These are phyloP conservation scores for Corymbia citriodora DNA, from an alignment of 441 rosid genomes.

Conservation along the genomic window DNA sequence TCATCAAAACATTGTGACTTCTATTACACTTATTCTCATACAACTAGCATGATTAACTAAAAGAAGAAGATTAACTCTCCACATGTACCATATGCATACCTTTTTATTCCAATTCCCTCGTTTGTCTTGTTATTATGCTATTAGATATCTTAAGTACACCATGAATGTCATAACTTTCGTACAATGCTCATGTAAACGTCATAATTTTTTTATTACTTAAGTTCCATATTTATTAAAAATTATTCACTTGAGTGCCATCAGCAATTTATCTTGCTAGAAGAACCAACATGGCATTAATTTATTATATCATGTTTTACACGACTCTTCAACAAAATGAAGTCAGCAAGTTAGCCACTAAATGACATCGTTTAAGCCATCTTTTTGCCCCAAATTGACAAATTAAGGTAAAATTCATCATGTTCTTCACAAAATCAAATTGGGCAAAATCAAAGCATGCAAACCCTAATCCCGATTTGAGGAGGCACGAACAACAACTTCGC, in stretches of 20 bases:
- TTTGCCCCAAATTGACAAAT: background rate
- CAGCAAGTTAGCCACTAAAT: background rate
- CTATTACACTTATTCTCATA: background rate
- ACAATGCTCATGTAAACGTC: background rate
- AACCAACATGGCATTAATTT: accelerated
- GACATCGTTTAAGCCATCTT: too few species aligned
- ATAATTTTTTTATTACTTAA: background rate
- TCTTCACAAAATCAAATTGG: background rate
- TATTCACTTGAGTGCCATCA: too few species aligned
- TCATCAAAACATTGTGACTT: background rate
- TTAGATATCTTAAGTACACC: background rate
- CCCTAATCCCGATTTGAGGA: conserved; percentile 68
- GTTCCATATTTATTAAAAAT: background rate
- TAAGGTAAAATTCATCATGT: background rate
- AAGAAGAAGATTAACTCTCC: background rate
- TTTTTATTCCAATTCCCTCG: background rate
- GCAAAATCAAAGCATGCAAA: conserved; percentile 54
- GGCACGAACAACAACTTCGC: conserved; percentile 91
- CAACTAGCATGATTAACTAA: background rate
- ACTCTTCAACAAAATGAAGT: background rate
- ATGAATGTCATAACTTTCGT: too few species aligned
- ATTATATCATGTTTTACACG: background rate
- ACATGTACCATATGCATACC: background rate
- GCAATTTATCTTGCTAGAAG: too few species aligned
- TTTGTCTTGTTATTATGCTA: background rate